Evolutionary conservation across 176 grass and related monocot genomes (phyloP), one percentile per base, ranked within the genome.

Genomic region (Aechmea fasciata): DNA sequence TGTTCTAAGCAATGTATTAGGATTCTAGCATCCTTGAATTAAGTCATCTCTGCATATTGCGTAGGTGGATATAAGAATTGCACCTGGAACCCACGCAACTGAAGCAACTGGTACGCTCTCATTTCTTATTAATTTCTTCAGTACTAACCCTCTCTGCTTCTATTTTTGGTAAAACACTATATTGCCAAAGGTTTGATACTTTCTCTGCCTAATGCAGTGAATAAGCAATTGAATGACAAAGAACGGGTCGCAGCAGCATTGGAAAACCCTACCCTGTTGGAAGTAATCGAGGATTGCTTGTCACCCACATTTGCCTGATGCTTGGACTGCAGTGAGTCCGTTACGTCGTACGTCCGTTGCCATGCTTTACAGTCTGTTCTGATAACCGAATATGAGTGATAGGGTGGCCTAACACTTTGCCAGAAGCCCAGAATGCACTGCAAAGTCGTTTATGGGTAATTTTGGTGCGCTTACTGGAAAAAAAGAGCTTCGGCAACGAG

Each of bases 221-320:
- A 99, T 79, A 99, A 99, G 72, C 94, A 99, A 73, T 73, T 99
- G 75, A 99, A 85, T 0, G 94, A 99, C 80, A 99, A 99, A 49
- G 94, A 99, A 67, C 94, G 94, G 18, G 94, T 99, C 0, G 89
- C 94, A 0, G 94, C 94, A 47, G 94, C 94, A 47, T 57, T 99
- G 69, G 94, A 99, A 69, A 99, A 90, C 51, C 73, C 80, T 48
- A 84, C 81, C 76, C 75, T 99, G 20, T 26, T 90, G 79, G 94
- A 86, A 77, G 85, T 90, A 24, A 87, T 99, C 0, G 84, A 93
- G 18, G 84, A 92, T 15, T 99, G 89, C 24, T 47, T 99, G 70
- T 83, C 90, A 48, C 90, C 94, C 11, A 85, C 84, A 8, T 85
- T 88, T 83, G 85, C 55, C 3, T 93, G 82, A 99, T 52, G 22